phyloP scores from a whole-genome alignment of 768 basidiomycete species.

The Suillus paluster region DNA sequence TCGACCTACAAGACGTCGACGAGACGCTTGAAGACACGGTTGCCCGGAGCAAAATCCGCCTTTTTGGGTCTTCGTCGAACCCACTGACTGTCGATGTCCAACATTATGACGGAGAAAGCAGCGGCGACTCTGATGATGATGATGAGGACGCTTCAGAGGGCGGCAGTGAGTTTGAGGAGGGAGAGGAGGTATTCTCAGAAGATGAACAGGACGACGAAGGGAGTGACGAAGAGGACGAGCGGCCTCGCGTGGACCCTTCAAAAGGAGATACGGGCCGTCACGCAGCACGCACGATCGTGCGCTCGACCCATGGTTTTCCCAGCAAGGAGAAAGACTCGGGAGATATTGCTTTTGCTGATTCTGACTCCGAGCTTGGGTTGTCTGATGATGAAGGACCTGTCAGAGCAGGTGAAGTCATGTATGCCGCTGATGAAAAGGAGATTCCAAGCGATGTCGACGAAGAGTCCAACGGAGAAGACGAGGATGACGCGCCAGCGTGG shows the following conservation, averaged over 20 bases:
- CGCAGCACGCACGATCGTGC: slow-evolving; percentile 44
- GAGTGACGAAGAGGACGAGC: slow-evolving; percentile 12
- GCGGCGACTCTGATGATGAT: slow-evolving; percentile 40
- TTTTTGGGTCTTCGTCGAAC: slow-evolving; percentile 82
- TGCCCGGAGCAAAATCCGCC: slow-evolving; percentile 76
- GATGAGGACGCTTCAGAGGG: slow-evolving; percentile 36
- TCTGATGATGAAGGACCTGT: slow-evolving; percentile 48
- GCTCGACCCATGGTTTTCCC: slow-evolving; percentile 42
- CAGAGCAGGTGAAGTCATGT: slow-evolving; percentile 38
- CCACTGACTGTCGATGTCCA: slow-evolving; percentile 54
- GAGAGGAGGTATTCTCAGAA: slow-evolving; percentile 30
- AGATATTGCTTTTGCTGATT: slow-evolving; percentile 72
- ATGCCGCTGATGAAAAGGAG: slow-evolving; percentile 56
- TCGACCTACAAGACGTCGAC: slow-evolving; percentile 89
- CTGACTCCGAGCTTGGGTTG: slow-evolving; percentile 72
- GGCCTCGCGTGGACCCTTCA: not conserved
- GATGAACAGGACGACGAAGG: slow-evolving; percentile 23
- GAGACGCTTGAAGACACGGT: slow-evolving; percentile 86
- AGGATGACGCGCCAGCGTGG: slow-evolving; percentile 66
- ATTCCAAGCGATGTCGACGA: slow-evolving; percentile 54
- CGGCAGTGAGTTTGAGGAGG: slow-evolving; percentile 30
- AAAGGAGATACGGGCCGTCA: slow-evolving; percentile 53
- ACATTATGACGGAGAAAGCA: slow-evolving; percentile 38
- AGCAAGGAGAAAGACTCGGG: slow-evolving; percentile 41
- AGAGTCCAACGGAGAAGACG: slow-evolving; percentile 42